Base-by-base conservation (phyloP, 2,329 filamentous ascomycete genomes). In the Ceratocystis smalleyi region DNA sequence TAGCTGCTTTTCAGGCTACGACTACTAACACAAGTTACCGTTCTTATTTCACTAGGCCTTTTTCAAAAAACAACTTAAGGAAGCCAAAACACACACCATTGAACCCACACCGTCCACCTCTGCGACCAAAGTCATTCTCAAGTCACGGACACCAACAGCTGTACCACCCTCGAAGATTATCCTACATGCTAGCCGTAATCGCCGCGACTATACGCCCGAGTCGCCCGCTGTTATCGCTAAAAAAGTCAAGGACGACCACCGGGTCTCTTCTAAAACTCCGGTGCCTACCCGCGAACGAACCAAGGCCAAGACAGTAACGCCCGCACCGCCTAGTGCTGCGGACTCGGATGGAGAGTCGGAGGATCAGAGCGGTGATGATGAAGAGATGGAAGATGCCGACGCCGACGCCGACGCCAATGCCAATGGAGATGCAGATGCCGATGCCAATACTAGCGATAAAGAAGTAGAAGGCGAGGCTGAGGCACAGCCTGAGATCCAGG, bases 11-110 rank as follows among this genome's bases (percentile, higher is more conserved):
- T 4, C 43, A 24, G 12, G 12, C 32, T 35, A 61, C 43, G 5
- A 59, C 19, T 35, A 40, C 35, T 40, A 55, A 22, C 47, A 54
- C 19, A 17, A 22, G 27, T 10, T n/a, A 40, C 27, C 24, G 15
- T 17, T 24, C 10, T 24, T 27, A 45, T 40, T 40, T 43, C 7
- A 24, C 22, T 6, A 54, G 87, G 77, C 82, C 72, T 80, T 83
- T 70, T 91, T 95, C 71, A 78, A 83, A 62, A 78, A 81, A 49
- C 78, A 88, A 64, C 74, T 95, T 43, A 83, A 82, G 67, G 81
- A 88, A 70, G 90, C 89, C 8, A 90, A 87, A 72, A 80, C 80
- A 59, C 80, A 80, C 64, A 88, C 92, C 19, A 79, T 82, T 60
- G 88, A 94, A 73, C 87, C 89, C 15, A 77, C 81, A 0, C 73